Percentiles rank a stretch among this genome's conserved stretches.
phyloP scores from a whole-genome alignment of 805 yeast genomes.

The Phaffomyces thermotolerans region DNA sequence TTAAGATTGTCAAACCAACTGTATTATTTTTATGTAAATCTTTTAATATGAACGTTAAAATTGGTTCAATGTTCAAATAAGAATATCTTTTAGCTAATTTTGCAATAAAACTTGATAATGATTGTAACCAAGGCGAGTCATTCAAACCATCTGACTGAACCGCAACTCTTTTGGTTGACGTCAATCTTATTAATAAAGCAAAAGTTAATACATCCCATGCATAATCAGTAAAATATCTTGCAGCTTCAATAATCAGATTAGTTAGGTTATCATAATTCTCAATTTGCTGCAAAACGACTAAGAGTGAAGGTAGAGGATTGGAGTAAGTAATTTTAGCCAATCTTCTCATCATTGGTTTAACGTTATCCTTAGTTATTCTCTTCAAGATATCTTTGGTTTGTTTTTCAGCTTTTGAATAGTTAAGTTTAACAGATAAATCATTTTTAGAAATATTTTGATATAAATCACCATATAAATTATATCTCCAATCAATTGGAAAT shows the following conservation, averaged over 20 bases:
- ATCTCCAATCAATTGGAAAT: conserved; percentile 59
- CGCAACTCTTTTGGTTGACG: conserved; percentile 54
- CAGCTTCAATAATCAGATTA: conserved; percentile 69
- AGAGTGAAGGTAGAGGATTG: conserved; percentile 74
- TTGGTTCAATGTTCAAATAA: conserved; percentile 52
- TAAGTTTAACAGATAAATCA: conserved; percentile 46
- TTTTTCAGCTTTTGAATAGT: conserved; percentile 63
- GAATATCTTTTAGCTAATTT: conserved; percentile 50
- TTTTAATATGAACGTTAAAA: conserved; percentile 53
- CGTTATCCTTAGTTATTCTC: conserved; percentile 75
- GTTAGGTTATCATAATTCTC: conserved; percentile 89
- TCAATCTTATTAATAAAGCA: conserved; percentile 62
- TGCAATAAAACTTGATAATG: conserved; percentile 73
- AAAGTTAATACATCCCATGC: conserved; percentile 84
- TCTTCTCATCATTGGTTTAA: conserved; percentile 61
- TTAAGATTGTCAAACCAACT: conserved; percentile 54
- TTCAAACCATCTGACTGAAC: conserved; percentile 74
- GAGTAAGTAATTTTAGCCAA: conserved; percentile 65
- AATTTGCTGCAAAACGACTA: conserved; percentile 67
- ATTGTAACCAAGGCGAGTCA: conserved; percentile 80
- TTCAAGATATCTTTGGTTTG: conserved; percentile 73
- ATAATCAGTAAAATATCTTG: conserved; percentile 63
- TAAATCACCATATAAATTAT: conserved; percentile 75
- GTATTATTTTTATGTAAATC: conserved; percentile 54
- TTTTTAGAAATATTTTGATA: conserved; percentile 50